phyloP scores from a whole-genome alignment of 345 rosid species.

The Balakata baccata region DNA sequence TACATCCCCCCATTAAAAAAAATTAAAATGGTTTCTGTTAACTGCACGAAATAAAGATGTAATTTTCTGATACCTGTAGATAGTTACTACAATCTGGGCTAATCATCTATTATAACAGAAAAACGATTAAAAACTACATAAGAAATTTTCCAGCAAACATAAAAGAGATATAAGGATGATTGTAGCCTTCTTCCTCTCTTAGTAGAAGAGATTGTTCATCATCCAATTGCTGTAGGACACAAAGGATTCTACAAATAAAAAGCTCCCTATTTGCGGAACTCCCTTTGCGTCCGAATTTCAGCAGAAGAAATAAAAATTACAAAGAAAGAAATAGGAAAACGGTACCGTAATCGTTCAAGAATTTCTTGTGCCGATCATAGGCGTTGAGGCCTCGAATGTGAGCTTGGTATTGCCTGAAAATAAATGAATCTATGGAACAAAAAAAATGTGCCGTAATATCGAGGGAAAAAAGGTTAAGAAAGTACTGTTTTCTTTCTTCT shows the following conservation, averaged over 20 bases:
- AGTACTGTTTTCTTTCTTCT: conserved; percentile 84
- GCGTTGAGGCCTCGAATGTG: conserved; percentile 88
- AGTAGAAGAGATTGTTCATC: conserved; percentile 64
- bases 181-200: conserved; percentile 71
- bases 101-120: not conserved
- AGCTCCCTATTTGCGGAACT: conserved; percentile 45
- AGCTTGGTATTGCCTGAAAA: conserved; percentile 77
- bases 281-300: conserved; percentile 31
- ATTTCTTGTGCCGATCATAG: conserved; percentile 84
- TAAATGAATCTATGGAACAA: not conserved
- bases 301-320: not conserved
- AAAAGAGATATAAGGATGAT: conserved; percentile 42
- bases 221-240: conserved; percentile 51
- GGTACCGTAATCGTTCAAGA: conserved; percentile 75
- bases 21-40: not conserved
- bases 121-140: not conserved
- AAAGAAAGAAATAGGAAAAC: not conserved
- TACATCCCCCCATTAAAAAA: not conserved
- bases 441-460: not conserved
- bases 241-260: conserved; percentile 40
- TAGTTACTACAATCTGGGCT: not conserved
- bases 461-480: conserved; percentile 1
- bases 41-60: not conserved
- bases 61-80: not conserved
- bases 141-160: not conserved